Conservation (phyloP, 2,329 filamentous ascomycete species). For the Penicillium oxalicum region DNA sequence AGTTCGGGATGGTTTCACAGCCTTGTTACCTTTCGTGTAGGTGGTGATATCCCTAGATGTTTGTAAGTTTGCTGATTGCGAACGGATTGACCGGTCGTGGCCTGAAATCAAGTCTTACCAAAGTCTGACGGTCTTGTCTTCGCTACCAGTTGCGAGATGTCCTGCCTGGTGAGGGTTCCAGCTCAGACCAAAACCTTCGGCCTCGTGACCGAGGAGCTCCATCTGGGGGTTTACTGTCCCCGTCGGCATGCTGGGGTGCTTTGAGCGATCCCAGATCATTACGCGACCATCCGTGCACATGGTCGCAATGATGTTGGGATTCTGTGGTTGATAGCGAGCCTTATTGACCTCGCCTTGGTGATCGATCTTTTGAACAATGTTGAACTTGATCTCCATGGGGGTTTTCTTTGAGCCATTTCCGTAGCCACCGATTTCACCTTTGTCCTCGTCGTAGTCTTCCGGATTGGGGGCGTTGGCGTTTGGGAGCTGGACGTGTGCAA, state of each 20-base stretch:
- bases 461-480: slow-evolving; percentile 66
- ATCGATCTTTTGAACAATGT: slow-evolving; percentile 90
- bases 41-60: slow-evolving; percentile 67
- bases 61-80: neutral
- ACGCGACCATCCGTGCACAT: slow-evolving; percentile 82
- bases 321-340: slow-evolving; percentile 94
- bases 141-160: slow-evolving; percentile 79
- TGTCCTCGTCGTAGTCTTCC: slow-evolving; percentile 83
- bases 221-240: slow-evolving; percentile 74
- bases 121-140: slow-evolving; percentile 83
- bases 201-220: slow-evolving; percentile 74
- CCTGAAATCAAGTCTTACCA: slow-evolving; percentile 55
- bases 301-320: slow-evolving; percentile 92
- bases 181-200: slow-evolving; percentile 84
- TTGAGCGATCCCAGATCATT: slow-evolving; percentile 91
- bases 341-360: slow-evolving; percentile 98
- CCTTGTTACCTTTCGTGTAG: slow-evolving; percentile 63
- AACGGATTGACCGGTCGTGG: neutral
- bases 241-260: slow-evolving; percentile 73
- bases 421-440: slow-evolving; percentile 90
- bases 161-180: slow-evolving; percentile 86
- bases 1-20: slow-evolving; percentile 63
- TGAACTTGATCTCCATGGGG: slow-evolving; percentile 70
- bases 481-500: slow-evolving; percentile 88
- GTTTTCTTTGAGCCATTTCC: slow-evolving; percentile 65